Evolutionary conservation across 1,284 basidiomycete genomes (phyloP), one percentile per base, ranked within the genome.

Genomic region (Stereum hirsutum): DNA sequence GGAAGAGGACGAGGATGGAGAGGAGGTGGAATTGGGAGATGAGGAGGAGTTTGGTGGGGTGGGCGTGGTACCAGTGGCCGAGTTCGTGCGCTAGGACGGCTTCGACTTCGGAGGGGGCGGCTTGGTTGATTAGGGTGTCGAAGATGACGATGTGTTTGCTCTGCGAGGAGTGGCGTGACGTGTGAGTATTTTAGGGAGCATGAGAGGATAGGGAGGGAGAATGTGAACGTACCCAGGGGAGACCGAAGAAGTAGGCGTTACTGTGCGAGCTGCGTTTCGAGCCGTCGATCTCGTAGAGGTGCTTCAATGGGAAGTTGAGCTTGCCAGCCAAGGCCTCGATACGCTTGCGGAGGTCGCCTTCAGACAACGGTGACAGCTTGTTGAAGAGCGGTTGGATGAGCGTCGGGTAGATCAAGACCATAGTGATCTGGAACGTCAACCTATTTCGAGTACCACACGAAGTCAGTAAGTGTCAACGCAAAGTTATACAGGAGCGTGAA

Each of bases 301-400:
- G 85, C 60, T 86, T 95, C 47, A 98, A 71, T 0, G 95, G 95
- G 75, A 99, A 99, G 46, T 84, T 78, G 57, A 99, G 83, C 57
- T 81, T 81, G 32, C 64, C 57, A 0, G 91, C 88, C 20, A 97
- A 71, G 0, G 63, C 59, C 54, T 93, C 89, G 30, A 90, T 87
- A 32, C 88, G 71, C 5, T 63, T 66, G 25, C 87, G 78, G 12
- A 95, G 68, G 34, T 89, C 81, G 28, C 90, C 86, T 8, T 71
- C 68, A 0, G 76, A 69, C 4, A 98, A 74, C 1, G 92, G 90
- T 1, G 91, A 91, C 27, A 97, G 79, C 63, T 91, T 97, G 76
- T 98, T 98, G 75, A 98, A 97, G 32, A 98, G 69, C 0, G 95
- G 94, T 56, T 95, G 92, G 52, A 98, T 96, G 57, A 96, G 72